phyloP scores from a whole-genome alignment of 768 basidiomycete species.

The Strobilomyces confusus region DNA sequence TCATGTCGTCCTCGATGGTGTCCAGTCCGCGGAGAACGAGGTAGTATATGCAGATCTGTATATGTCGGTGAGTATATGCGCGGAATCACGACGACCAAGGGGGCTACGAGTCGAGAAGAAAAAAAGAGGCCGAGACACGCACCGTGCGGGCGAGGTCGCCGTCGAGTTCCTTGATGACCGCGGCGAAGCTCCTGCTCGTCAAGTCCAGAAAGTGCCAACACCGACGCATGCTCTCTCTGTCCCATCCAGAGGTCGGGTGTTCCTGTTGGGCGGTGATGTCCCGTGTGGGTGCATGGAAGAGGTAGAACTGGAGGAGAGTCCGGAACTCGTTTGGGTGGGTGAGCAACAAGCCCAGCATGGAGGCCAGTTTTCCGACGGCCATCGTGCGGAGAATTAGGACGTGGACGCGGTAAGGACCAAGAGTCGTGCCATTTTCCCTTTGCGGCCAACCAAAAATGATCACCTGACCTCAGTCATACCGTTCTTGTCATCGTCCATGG shows the following conservation, averaged over 20 bases:
- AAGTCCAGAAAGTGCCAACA: slow-evolving; percentile 89
- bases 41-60: slow-evolving; percentile 93
- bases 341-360: slow-evolving; percentile 62
- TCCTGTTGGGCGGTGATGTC: slow-evolving; percentile 77
- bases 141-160: slow-evolving; percentile 92
- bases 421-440: not conserved
- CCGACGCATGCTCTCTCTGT: slow-evolving; percentile 77
- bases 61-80: slow-evolving; percentile 3
- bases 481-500: slow-evolving; percentile 36
- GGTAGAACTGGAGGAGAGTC: slow-evolving; percentile 74
- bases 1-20: slow-evolving; percentile 99
- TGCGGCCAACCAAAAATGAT: not conserved
- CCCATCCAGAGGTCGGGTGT: slow-evolving; percentile 79
- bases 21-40: slow-evolving; percentile 92
- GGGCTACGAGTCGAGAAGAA: too few relatives aligned
- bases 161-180: slow-evolving; percentile 94
- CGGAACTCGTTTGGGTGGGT: slow-evolving; percentile 84
- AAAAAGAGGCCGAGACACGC: slow-evolving; percentile 33
- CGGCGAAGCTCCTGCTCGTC: slow-evolving; percentile 86
- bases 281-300: slow-evolving; percentile 78
- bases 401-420: not conserved
- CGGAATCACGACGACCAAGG: not conserved
- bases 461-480: not conserved
- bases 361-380: slow-evolving; percentile 50
- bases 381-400: slow-evolving; percentile 2